Conservation (phyloP, 163 green algal species). For the Scenedesmus sp. region DNA sequence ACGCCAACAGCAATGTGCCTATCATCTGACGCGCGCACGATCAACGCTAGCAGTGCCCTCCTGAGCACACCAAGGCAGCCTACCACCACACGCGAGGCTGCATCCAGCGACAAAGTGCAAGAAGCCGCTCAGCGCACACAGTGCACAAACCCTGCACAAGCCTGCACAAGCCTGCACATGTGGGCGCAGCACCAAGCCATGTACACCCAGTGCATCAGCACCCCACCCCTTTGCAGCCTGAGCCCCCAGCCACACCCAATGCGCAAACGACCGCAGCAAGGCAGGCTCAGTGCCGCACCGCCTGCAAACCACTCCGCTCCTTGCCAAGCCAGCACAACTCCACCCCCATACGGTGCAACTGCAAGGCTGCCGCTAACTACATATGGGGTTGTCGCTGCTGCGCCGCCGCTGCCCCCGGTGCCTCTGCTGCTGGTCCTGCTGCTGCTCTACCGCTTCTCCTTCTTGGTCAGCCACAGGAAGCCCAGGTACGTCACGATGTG, state of each 20-base stretch:
- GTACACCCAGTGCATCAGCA: neutral
- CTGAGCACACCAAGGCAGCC: neutral
- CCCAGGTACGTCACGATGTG: constrained; percentile 61
- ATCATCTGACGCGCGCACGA: neutral
- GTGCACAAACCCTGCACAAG: neutral
- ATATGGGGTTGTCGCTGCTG: neutral
- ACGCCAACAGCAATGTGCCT: too few species aligned
- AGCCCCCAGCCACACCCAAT: too few species aligned
- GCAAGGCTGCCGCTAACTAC: neutral
- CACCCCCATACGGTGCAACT: too few species aligned
- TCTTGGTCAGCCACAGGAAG: constrained; percentile 48
- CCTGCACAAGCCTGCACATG: neutral
- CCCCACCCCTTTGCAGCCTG: too few species aligned
- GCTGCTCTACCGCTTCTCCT: constrained; percentile 50
- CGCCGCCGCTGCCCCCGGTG: neutral
- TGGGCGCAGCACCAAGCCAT: neutral
- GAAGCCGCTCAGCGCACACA: neutral
- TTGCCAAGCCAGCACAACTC: too few species aligned
- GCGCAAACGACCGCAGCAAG: too few species aligned
- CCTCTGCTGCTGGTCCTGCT: neutral
- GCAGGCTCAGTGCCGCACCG: too few species aligned
- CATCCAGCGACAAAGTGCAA: too few species aligned
- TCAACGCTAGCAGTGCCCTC: neutral
- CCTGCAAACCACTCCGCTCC: too few species aligned
- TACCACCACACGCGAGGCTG: too few species aligned